These are phyloP conservation scores for Hypholoma fasciculare DNA, from an alignment of 768 basidiomycete genomes.

Conservation along the genomic window DNA sequence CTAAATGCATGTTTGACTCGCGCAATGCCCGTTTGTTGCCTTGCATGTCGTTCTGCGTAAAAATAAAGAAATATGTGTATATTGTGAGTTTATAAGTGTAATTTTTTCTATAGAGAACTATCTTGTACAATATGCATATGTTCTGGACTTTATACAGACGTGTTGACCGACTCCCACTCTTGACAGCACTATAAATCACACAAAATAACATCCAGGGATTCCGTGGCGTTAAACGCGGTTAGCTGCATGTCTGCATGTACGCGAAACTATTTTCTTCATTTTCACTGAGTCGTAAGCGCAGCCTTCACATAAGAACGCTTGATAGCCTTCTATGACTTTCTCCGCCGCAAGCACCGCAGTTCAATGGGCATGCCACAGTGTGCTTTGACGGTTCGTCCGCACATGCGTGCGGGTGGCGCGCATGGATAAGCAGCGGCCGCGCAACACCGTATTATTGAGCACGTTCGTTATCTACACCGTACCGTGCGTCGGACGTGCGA, in stretches of 20 bases:
- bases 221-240: too few relatives aligned
- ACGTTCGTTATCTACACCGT: not conserved
- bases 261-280: too few relatives aligned
- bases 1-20: conserved; percentile 12
- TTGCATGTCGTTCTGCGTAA: not conserved
- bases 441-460: not conserved
- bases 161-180: not conserved
- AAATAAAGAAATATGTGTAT: conserved; percentile 1
- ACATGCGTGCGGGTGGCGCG: not conserved
- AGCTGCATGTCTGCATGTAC: too few relatives aligned
- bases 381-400: not conserved
- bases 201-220: not conserved
- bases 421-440: not conserved
- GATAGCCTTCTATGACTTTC: not conserved
- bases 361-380: not conserved
- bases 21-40: not conserved
- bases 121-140: conserved; percentile 6
- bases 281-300: too few relatives aligned
- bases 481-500: too few relatives aligned
- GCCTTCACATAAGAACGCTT: too few relatives aligned
- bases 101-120: conserved; percentile 9
- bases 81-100: conserved; percentile 2
- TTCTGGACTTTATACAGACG: not conserved
- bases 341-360: not conserved
- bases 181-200: not conserved